Evolutionary conservation across 768 basidiomycete genomes (phyloP), one percentile per base, ranked within the genome.

Genomic region (Pisolithus orientalis): DNA sequence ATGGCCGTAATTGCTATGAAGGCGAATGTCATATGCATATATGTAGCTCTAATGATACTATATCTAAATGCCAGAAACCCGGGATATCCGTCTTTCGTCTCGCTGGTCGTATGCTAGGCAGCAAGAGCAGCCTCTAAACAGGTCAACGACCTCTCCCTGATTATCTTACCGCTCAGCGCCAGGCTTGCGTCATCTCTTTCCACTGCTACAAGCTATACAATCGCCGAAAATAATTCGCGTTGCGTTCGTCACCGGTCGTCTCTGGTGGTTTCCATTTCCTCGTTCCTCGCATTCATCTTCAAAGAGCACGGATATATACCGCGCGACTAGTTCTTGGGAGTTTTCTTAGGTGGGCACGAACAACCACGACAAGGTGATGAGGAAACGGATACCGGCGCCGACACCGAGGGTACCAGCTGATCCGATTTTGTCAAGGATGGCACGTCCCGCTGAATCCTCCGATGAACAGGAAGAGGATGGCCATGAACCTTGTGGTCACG

Each of bases 401-500:
- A 90, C 70, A 5, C 85, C 87, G 17, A 90, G 74, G 0, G 87
- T 75, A 1, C 75, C 78, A 0, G 83, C 79, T 0, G 82, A 72
- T 29, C 87, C 87, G 37, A 86, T 71, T 53, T 72, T 67, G 49
- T 75, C 77, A 37, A 87, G 66, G 49, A 87, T 70, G 3, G 82
- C 79, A 16, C 85, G 79, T 3, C 80, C 76, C 13, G 72, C n/a
- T 61, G 62, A 94, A 87, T 3, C 85, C 90, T 11, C 91, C 91
- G 27, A 87, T 16, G 67, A 94, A 90, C 48, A 93, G 77, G n/a
- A 78, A 64, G 34, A 69, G 28, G 50, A 87, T 82, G 3, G 82
- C 89, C 59, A 87, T 72, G n/a, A 43, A 82, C 62, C 62, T 84
- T 83, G 68, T 88, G 82, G 64, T 93, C 90, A 44, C 89, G 82